A percentile compares a stretch with the other conserved stretches of the same genome.
Conservation (phyloP, 1,139 yeast genomes). For the Candida anutae region DNA sequence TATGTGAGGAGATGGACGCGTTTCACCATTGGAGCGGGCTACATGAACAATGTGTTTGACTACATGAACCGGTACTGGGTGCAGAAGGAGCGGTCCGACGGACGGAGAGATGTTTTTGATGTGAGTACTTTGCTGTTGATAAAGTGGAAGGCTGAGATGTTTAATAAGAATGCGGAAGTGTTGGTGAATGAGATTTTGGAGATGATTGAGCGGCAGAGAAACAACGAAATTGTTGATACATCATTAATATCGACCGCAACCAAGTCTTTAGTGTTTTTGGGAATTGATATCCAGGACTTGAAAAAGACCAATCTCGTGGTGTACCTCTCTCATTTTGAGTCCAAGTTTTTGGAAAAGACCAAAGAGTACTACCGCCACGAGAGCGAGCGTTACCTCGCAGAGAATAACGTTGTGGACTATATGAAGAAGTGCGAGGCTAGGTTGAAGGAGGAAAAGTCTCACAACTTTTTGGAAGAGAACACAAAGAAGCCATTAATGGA, state of each 20-base stretch:
- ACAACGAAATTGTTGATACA: conserved; percentile 69
- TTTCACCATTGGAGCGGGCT: conserved; percentile 85
- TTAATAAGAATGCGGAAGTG: conserved; percentile 51
- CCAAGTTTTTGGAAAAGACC: conserved; percentile 66
- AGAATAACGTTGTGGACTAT: conserved; percentile 84
- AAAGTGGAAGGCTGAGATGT: conserved; percentile 84
- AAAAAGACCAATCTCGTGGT: conserved; percentile 79
- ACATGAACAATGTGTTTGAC: conserved; percentile 87
- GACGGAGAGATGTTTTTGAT: conserved; percentile 85
- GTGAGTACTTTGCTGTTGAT: conserved; percentile 81
- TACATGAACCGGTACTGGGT: conserved; percentile 98
- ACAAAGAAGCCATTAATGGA: conserved; percentile 73
- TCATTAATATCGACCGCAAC: conserved; percentile 66
- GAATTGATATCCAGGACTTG: conserved; percentile 73
- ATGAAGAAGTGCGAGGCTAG: conserved; percentile 80
- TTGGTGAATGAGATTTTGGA: conserved; percentile 68
- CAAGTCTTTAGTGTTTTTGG: conserved; percentile 72
- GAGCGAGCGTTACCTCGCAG: conserved; percentile 55
- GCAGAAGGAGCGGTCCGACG: conserved; percentile 90
- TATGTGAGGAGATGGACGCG: conserved; percentile 88
- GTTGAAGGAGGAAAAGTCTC: conserved; percentile 77
- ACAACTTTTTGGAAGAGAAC: conserved; percentile 77
- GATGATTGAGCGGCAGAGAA: conserved; percentile 70
- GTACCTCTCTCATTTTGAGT: conserved; percentile 74
- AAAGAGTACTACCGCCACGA: conserved; percentile 66